These are phyloP conservation scores for Phytophthora macrochlamydospora DNA, from an alignment of 352 stramenopile genomes.

Conservation along the genomic window DNA sequence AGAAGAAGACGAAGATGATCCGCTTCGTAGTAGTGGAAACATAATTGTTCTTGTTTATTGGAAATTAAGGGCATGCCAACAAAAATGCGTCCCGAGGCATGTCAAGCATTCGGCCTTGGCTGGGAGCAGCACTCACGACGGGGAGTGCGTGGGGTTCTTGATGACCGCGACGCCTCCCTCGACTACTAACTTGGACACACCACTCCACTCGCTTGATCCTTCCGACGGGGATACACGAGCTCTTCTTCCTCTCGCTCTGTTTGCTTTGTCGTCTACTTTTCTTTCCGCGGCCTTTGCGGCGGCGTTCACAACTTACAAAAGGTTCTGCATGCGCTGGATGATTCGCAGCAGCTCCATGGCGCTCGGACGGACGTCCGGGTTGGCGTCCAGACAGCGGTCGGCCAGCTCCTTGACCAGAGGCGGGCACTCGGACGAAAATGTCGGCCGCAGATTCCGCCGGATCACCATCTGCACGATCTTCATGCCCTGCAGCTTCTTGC, in stretches of 20 bases:
- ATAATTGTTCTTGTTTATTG: constrained; percentile 32
- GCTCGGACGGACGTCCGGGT: constrained; percentile 71
- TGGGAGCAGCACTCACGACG: constrained; percentile 5
- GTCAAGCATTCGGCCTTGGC: constrained; percentile 16
- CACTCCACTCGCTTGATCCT: constrained; percentile 29
- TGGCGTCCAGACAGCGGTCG: constrained; percentile 64
- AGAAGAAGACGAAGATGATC: no score
- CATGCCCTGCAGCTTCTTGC: constrained; percentile 82
- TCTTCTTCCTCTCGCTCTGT: constrained; percentile 13
- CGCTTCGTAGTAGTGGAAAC: not conserved
- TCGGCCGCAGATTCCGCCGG: constrained; percentile 64
- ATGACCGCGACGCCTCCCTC: not conserved
- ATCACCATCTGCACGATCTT: constrained; percentile 89
- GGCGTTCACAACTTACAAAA: constrained; percentile 46
- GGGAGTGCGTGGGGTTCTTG: not conserved
- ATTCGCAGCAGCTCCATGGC: constrained; percentile 70
- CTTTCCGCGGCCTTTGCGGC: not conserved
- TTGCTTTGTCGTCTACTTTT: constrained; percentile 14
- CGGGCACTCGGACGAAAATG: constrained; percentile 63
- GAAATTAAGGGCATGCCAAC: constrained; percentile 27
- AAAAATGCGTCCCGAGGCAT: constrained; percentile 30
- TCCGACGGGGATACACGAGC: constrained; percentile 21
- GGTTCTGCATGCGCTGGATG: constrained; percentile 62
- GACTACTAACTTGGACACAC: constrained; percentile 12
- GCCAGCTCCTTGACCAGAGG: constrained; percentile 62